A percentile compares a stretch with the other conserved stretches of the same genome.
These are phyloP conservation scores for Prosopis cineraria DNA, from an alignment of 306 rosid species.

Conservation along the genomic window DNA sequence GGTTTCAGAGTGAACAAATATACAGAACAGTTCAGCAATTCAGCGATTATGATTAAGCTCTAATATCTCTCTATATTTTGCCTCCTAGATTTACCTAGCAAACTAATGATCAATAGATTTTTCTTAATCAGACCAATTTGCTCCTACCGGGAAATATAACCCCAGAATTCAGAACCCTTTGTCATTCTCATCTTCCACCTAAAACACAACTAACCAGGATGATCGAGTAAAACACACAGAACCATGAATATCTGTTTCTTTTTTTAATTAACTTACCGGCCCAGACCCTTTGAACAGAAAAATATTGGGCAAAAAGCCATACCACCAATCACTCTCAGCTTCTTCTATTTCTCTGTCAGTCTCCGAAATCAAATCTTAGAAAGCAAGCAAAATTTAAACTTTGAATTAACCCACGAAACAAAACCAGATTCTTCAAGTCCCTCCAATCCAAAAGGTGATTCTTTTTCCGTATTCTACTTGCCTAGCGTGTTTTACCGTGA, in stretches of 20 bases:
- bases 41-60: conserved; percentile 7
- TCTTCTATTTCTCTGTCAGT: background rate
- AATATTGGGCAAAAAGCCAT: conserved; percentile 68
- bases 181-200: conserved; percentile 3
- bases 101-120: background rate
- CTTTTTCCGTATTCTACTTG: conserved; percentile 16
- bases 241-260: background rate
- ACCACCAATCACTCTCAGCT: conserved; percentile 38
- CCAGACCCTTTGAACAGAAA: conserved; percentile 65
- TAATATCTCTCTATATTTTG: background rate
- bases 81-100: conserved; percentile 8
- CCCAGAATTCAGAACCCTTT: conserved; percentile 43
- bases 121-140: conserved; percentile 17
- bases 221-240: conserved; percentile 14
- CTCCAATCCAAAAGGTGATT: conserved; percentile 26
- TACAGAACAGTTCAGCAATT: background rate
- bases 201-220: no score
- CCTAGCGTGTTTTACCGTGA: conserved; percentile 26
- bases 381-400: conserved; percentile 41
- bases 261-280: conserved; percentile 58
- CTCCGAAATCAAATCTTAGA: conserved; percentile 33
- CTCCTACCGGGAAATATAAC: conserved; percentile 32
- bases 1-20: conserved; percentile 10
- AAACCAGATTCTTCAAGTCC: conserved; percentile 35
- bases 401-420: conserved; percentile 41